Base-by-base conservation (phyloP, 1,284 basidiomycete genomes). In the Laetiporus sulphureus region DNA sequence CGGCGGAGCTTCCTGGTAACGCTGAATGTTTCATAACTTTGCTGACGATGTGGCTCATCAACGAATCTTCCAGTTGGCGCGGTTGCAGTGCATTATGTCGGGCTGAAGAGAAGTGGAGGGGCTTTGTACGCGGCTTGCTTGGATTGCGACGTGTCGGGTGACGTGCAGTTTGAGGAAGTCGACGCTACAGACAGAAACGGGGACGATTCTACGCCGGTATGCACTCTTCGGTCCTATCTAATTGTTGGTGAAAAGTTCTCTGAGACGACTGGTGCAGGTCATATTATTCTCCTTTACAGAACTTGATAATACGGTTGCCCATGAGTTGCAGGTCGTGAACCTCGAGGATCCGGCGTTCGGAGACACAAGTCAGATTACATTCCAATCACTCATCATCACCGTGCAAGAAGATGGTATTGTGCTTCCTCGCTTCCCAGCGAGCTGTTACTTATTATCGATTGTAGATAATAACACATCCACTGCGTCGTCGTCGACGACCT, bases 261-360 rank as follows among this genome's bases (percentile, higher is more conserved):
- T 40, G 11, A 40, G 15, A 13, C 22, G 21, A 8, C 22, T 8
- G 19, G 7, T 4, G 19, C 23, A 60, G 58, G 36, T 42, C 12
- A 44, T 45, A 3, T 46, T 64, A 22, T 61, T 61, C 40, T 50
- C 55, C 3, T 45, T 59, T 29, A 39, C 41, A 1, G 36, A 44
- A 10, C 38, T 66, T 25, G 57, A 65, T 36, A 56, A 59, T 1
- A 48, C 46, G 4, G 38, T 29, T 4, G 30, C 50, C 15, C 64
- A 66, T 42, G 45, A 50, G 11, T 49, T 67, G 19, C 42, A 40
- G 11, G 58, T 66, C 2, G 48, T 56, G 40, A 66, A 66, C 37
- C 44, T 63, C 22, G 49, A 52, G 16, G 58, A 59, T 41, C 38
- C 39, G 22, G 33, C 40, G 16, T 57, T 56, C 39, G 49, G 49